These are phyloP conservation scores for Yarrowia divulgata DNA, from an alignment of 805 yeast genomes.

Conservation along the genomic window DNA sequence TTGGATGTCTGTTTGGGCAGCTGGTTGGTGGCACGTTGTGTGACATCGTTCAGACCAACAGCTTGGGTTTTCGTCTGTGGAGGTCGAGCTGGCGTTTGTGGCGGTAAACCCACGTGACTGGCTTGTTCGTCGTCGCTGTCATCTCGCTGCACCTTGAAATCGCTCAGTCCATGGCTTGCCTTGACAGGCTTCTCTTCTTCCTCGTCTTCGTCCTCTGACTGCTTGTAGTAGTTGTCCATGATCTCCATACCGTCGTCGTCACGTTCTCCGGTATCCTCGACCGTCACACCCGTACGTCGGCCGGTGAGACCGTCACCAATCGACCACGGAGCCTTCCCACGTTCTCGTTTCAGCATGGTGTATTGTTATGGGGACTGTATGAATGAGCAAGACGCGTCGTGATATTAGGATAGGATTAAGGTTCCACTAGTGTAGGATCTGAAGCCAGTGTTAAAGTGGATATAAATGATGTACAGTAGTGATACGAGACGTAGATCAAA, in stretches of 20 bases:
- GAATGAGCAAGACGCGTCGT: slow-evolving; percentile 1
- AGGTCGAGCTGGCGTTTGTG: slow-evolving; percentile 4
- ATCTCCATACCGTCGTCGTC: slow-evolving; percentile 16
- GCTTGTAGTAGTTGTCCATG: not conserved
- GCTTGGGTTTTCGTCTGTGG: not conserved
- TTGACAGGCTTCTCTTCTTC: not conserved
- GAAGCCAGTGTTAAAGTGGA: too few relatives aligned
- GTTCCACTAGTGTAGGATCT: not conserved
- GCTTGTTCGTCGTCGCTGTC: slow-evolving; percentile 24
- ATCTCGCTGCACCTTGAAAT: slow-evolving; percentile 7
- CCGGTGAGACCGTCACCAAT: slow-evolving; percentile 25
- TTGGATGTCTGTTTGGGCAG: not conserved
- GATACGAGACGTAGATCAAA: too few relatives aligned
- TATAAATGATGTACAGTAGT: too few relatives aligned
- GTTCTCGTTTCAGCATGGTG: slow-evolving; percentile 31
- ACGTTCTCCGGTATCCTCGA: slow-evolving; percentile 25
- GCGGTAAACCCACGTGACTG: not conserved
- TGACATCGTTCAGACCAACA: slow-evolving; percentile 5
- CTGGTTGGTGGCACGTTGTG: not conserved
- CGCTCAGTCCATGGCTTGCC: not conserved
- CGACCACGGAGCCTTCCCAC: not conserved
- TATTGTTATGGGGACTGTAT: not conserved
- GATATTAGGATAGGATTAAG: not conserved
- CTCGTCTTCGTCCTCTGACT: slow-evolving; percentile 1
- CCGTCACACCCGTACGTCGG: slow-evolving; percentile 22